Evolutionary conservation across 306 rosid species (phyloP), one percentile per base, ranked within the genome.

Genomic region (Dryas drummondii): DNA sequence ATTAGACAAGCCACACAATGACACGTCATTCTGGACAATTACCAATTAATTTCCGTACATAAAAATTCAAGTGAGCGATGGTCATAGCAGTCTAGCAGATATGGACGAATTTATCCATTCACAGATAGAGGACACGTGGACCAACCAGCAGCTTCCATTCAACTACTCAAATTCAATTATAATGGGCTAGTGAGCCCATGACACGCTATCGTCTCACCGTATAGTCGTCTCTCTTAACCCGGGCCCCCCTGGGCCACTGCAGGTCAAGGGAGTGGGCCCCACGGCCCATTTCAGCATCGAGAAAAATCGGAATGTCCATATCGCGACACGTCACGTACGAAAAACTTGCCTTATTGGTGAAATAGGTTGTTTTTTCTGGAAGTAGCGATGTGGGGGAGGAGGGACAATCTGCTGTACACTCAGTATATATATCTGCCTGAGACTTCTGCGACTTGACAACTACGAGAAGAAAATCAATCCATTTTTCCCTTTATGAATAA

Each of bases 121-220:
- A 27, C 5, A 17, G 12, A 41, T 19, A 16, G 41, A 0, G 1
- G 47, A 81, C 87, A 79, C 89, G 91, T 85, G 87, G 78, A 65
- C 87, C 87, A 79, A 85, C 58, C 57, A 32, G 26, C 71, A 17
- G 11, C 57, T 46, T 46, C 22, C 46, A 58, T 54, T 72, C 57
- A 50, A 17, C 46, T 0, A 5, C 47, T 41, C 64, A 6, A 32
- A 65, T 65, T 56, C 46, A 67, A 56, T 67, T 16, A 65, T 44
- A 41, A 9, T 63, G 9, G 51, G 4, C 51, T 54, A 40, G 22
- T 42, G 46, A 44, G n/a, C 41, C 41, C 27, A 55, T 53, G 72
- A 66, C 81, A 64, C 78, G 48, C 71, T 16, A 32, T 32, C 60
- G 61, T 2, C 47, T 70, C 65, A 32, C 15, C 41, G 73, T 63